Percentiles rank a stretch among this genome's conserved stretches.
Conservation (phyloP, 148 eudicot species). For the Heliosperma pusillum region DNA sequence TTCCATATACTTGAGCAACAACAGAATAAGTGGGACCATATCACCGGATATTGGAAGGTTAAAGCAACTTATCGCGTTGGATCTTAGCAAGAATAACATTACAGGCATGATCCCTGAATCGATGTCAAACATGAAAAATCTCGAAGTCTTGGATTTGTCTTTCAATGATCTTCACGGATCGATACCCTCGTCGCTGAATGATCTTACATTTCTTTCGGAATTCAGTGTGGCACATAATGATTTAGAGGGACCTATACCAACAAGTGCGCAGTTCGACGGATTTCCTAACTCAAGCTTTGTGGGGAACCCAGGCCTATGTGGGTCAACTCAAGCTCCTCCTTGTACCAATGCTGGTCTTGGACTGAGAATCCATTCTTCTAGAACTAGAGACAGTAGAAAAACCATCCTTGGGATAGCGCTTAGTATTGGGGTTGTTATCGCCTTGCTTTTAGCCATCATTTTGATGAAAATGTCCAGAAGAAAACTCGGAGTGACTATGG, state of each 20-base stretch:
- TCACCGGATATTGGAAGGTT: slow-evolving; percentile 61
- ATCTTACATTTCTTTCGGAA: slow-evolving; percentile 70
- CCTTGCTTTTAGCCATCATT: slow-evolving; percentile 49
- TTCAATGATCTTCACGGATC: slow-evolving; percentile 60
- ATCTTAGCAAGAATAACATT: slow-evolving; percentile 70
- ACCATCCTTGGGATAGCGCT: slow-evolving; percentile 59
- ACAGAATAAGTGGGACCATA: slow-evolving; percentile 58
- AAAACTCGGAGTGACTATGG: slow-evolving; percentile 28
- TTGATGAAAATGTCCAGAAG: slow-evolving; percentile 45
- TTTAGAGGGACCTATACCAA: slow-evolving; percentile 61
- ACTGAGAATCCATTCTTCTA: slow-evolving; percentile 18
- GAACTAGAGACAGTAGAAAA: slow-evolving; percentile 31
- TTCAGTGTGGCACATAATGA: slow-evolving; percentile 75
- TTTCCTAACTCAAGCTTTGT: slow-evolving; percentile 68
- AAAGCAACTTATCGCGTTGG: slow-evolving; percentile 72
- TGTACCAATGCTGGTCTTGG: slow-evolving; percentile 32
- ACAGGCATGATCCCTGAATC: slow-evolving; percentile 66
- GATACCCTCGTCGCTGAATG: slow-evolving; percentile 58
- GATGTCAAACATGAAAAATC: slow-evolving; percentile 57
- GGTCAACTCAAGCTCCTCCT: slow-evolving; percentile 41
- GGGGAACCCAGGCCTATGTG: slow-evolving; percentile 84
- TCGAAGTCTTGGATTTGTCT: slow-evolving; percentile 73
- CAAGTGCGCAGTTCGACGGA: slow-evolving; percentile 62
- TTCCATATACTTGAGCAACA: slow-evolving; percentile 63
- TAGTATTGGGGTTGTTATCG: slow-evolving; percentile 57